Base-by-base conservation (phyloP, 257 asterid genomes). In the Perilla frutescens region DNA sequence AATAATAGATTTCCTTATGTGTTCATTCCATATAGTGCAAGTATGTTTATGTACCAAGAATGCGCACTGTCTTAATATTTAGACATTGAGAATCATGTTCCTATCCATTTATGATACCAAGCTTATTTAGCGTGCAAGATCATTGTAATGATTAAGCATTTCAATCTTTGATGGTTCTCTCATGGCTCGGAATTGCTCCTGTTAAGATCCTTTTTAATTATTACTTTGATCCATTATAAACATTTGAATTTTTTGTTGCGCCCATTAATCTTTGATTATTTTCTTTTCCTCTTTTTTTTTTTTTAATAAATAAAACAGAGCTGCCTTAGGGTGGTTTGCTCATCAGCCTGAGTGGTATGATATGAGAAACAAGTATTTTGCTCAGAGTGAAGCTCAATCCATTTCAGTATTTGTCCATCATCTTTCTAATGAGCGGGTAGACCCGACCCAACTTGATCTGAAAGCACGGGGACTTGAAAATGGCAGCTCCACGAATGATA, bases 301-400 rank as follows among this genome's bases (percentile, higher is more conserved):
- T 53, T 77, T 68, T 31, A 44, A 64, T 69, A 15, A 50, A 67
- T 8, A 37, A 64, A 72, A 77, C 88, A 95, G 99, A 86, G 90
- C 99, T 51, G 82, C 98, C 59, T 81, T 95, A 72, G 97, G 96
- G 66, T 95, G 97, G 96, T 95, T 95, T 89, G 90, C 97, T 79
- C 91, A 87, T 75, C 91, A 88, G 81, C 96, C 97, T 15, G 97
- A 91, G 78, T 90, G 96, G 96, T 88, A 69, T 84, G 98, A 95
- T 82, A 56, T 83, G 82, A 89, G 86, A 72, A 88, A 85, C 83
- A 88, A 82, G 80, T 85, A 82, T 77, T 90, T 95, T 81, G 84
- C 97, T 70, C 92, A 88, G 72, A 84, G 96, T 82, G 98, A 95
- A 83, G 93, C 93, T 76, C 99, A 92, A 71, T 92, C 98, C 29